Base-by-base conservation (phyloP, 805 yeast genomes). In the Pichia phayaonensis region DNA sequence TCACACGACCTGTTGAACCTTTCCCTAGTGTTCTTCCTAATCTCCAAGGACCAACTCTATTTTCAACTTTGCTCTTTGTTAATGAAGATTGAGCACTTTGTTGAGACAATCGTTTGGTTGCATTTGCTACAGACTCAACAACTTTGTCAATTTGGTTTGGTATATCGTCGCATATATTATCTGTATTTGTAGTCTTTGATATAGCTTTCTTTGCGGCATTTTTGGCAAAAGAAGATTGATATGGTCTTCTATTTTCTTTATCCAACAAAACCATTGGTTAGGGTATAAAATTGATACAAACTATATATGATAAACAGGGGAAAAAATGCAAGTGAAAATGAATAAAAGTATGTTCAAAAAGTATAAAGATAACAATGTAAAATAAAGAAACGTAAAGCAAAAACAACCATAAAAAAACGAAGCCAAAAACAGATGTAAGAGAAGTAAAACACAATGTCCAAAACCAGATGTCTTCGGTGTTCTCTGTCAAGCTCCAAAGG, bases 1-100 rank as follows among this genome's bases (percentile, higher is more conserved):
- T 72, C 1, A 86, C 95, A 49, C 90, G 73, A 4, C 92, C 92
- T 0, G 94, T 84, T 45, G 94, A 86, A 18, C 95, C 95, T 58
- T 86, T 75, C 3, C 95, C 95, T 47, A 86, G 67, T 5, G 92
- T 84, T 60, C 81, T 80, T 20, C 94, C 94, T 48, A 86, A 70
- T 57, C 77, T 77, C 95, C 95, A 86, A 16, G 95, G 95, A 1
- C 95, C 95, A 23, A 86, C 84, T 53, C 62, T 59, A 52, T 68
- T 69, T 52, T 69, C 71, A 3, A 69, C 65, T 48, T 66, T 67
- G 16, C 70, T 52, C 54, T 68, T 69, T 20, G 53, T 51, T 42
- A 61, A 59, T 29, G 59, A 54, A 4, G 69, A 65, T 15, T 57
- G 56, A 7, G 67, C 62, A 69, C 83, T 67, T 62, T 82, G 59